Conservation (phyloP, 441 rosid species). For the Kokia cookei region DNA sequence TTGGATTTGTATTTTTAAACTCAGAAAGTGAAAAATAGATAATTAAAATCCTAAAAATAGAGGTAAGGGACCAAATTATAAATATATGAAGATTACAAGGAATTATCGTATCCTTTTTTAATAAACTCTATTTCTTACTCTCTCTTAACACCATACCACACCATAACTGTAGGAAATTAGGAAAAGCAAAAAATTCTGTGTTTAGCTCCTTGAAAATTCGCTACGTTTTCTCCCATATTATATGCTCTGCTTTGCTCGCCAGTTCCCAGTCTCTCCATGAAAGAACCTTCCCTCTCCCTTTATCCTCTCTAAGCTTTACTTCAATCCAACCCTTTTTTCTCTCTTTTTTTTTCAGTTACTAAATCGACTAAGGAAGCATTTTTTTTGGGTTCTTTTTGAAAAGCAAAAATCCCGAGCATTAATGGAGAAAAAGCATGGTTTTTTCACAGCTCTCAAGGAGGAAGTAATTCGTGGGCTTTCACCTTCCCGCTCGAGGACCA, state of each 20-base stretch:
- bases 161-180: not conserved
- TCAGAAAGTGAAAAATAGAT: no score
- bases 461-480: conserved; percentile 67
- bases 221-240: not conserved
- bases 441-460: conserved; percentile 66
- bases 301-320: not conserved
- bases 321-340: not conserved
- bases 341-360: not conserved
- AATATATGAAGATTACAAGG: no score
- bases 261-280: conserved; percentile 1
- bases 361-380: not conserved
- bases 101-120: no score
- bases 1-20: no score
- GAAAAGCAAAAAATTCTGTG: not conserved
- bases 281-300: not conserved
- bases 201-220: not conserved
- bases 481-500: conserved; percentile 63
- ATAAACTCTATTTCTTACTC: not conserved
- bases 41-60: no score
- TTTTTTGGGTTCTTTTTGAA: not conserved
- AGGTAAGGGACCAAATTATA: no score
- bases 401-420: not conserved
- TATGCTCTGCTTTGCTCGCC: not conserved
- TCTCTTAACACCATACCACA: not conserved
- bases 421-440: conserved; percentile 81